These are phyloP conservation scores for Neobulgaria alba DNA, from an alignment of 2,329 filamentous ascomycete species.

Conservation along the genomic window DNA sequence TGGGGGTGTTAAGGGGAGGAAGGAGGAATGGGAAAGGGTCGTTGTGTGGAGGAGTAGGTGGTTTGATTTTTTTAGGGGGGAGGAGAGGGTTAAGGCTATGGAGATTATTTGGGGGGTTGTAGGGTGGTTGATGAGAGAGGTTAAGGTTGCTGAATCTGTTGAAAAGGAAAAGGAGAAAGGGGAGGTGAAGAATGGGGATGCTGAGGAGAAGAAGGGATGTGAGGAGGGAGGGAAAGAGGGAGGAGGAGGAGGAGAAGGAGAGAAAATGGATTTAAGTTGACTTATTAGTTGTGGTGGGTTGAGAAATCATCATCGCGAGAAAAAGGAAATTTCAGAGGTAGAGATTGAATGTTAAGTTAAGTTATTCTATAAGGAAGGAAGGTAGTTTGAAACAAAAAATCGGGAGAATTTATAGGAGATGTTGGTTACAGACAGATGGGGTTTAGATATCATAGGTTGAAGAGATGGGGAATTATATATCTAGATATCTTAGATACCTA, in stretches of 20 bases:
- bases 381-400: too few relatives aligned
- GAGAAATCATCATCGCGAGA: too few relatives aligned
- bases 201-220: not conserved
- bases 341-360: too few relatives aligned
- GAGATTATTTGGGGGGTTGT: slow-evolving; percentile 50
- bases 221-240: not conserved
- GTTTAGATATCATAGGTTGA: too few relatives aligned
- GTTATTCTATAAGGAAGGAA: too few relatives aligned
- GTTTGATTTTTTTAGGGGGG: slow-evolving; percentile 49
- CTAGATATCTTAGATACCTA: too few relatives aligned
- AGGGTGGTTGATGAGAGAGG: slow-evolving; percentile 47
- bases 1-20: slow-evolving; percentile 37
- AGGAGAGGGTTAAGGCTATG: slow-evolving; percentile 50
- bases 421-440: too few relatives aligned
- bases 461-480: too few relatives aligned
- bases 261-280: slow-evolving; percentile 2
- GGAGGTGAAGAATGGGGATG: not conserved
- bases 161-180: not conserved
- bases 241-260: not conserved
- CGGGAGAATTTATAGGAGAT: too few relatives aligned
- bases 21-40: slow-evolving; percentile 32
- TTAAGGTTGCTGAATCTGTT: slow-evolving; percentile 4
- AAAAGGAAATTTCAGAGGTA: too few relatives aligned
- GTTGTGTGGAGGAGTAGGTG: slow-evolving; percentile 50
- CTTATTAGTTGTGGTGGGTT: too few relatives aligned